Evolutionary conservation across 2,329 filamentous ascomycete species (phyloP).

Genomic region (Pestalotiopsis sp.): DNA sequence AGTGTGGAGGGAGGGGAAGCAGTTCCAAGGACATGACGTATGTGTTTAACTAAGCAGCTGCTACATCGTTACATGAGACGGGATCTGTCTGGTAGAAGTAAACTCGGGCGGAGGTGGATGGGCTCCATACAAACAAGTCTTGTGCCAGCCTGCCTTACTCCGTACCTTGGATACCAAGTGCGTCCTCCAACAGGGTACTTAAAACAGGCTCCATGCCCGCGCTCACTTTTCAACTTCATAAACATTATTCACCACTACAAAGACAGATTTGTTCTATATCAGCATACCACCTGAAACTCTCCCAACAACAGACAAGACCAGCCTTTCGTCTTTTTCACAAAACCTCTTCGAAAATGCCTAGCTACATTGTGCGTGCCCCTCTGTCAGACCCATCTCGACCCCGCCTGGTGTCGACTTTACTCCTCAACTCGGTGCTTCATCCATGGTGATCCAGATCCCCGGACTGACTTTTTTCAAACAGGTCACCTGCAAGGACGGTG

Average conservation of each 20-base stretch:
- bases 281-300: constrained; percentile 13
- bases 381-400: neutral
- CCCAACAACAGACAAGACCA: constrained; percentile 10
- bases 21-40: constrained; percentile 11
- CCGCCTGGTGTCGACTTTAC: neutral
- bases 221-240: neutral
- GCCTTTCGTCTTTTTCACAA: constrained; percentile 21
- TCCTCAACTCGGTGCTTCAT: neutral
- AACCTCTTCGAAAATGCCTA: constrained; percentile 48
- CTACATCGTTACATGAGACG: neutral
- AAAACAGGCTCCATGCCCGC: constrained; percentile 9
- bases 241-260: neutral
- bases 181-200: neutral
- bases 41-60: neutral
- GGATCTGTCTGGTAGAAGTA: neutral
- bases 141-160: neutral
- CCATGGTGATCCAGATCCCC: neutral
- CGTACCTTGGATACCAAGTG: neutral
- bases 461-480: constrained; percentile 37
- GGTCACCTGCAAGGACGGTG: constrained; percentile 79
- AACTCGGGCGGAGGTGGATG: neutral
- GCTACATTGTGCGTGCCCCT: constrained; percentile 52
- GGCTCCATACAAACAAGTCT: neutral
- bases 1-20: constrained; percentile 4
- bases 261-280: constrained; percentile 9